A percentile compares a stretch with the other conserved stretches of the same genome.
Evolutionary conservation across 2,329 filamentous ascomycete species (phyloP).

Genomic region (Colletotrichum zoysiae): DNA sequence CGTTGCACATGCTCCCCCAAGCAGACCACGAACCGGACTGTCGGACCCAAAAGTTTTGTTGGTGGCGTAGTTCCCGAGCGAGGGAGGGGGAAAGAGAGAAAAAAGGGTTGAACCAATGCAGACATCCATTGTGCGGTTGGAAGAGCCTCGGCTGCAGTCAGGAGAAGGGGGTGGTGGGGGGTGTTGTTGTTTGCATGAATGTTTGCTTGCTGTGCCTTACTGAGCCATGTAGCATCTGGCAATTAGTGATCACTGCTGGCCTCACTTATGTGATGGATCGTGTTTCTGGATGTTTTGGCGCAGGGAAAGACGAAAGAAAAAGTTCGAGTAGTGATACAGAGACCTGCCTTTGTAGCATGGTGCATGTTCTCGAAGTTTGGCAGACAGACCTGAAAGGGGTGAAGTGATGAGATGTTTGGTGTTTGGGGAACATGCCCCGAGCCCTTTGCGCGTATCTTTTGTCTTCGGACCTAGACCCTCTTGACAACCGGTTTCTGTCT

Average conservation of each 20-base stretch:
- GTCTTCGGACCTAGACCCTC: background rate
- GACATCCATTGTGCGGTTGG: background rate
- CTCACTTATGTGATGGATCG: slow-evolving; percentile 10
- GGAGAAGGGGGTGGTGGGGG: background rate
- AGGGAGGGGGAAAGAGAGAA: background rate
- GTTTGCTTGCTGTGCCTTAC: slow-evolving; percentile 21
- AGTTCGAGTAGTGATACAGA: slow-evolving; percentile 7
- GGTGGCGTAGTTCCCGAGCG: background rate
- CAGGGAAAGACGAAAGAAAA: too few relatives aligned
- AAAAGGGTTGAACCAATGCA: background rate
- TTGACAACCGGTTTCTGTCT: background rate
- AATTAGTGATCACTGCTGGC: background rate
- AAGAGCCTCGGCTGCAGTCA: background rate
- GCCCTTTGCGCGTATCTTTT: background rate
- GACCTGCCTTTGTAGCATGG: slow-evolving; percentile 14
- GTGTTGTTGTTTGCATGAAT: slow-evolving; percentile 5
- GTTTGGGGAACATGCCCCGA: background rate
- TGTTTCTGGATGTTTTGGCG: background rate
- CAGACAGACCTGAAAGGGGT: background rate
- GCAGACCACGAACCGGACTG: slow-evolving; percentile 18
- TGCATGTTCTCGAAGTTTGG: slow-evolving; percentile 10
- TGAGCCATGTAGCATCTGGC: background rate
- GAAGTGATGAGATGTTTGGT: slow-evolving; percentile 5
- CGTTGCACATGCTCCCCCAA: background rate
- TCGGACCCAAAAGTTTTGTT: slow-evolving; percentile 21